Evolutionary conservation across 305 asterid genomes (phyloP), one percentile per base, ranked within the genome.

Genomic region (Lippia alba): DNA sequence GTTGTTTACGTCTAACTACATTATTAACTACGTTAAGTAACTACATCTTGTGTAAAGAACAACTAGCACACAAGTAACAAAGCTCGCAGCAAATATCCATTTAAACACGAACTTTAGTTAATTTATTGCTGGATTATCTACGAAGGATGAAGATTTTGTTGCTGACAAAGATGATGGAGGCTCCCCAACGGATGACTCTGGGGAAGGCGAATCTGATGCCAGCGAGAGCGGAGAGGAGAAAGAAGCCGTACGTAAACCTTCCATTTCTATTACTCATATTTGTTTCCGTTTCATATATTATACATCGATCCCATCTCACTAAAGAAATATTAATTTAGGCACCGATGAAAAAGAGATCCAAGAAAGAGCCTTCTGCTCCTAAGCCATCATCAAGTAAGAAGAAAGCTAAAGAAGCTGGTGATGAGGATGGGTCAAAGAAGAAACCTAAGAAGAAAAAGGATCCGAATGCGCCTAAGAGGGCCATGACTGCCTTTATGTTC

Each of bases 131-230:
- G 67, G 46, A 34, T 6, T 61, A 34, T 53, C 50, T 64, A 61
- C 46, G 33, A 73, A 94, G 99, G 99, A 94, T 36, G 95, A 87
- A 69, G 98, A 94, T 80, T 91, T 91, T 79, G 91, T 91, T 71
- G 67, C 51, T 19, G 95, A 86, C 16, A 83, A 84, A 73, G 97
- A 92, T 62, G 98, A 92, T 59, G 94, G 77, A 64, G 99, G 98
- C 72, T 95, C 98, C 64, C 94, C 99, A 4, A 92, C 97, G 18
- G 99, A 94, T 85, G 97, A 92, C 80, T 95, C 98, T 49, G 98
- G 98, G 71, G 96, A 65, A 79, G 97, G 76, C 36, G 97, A 67
- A 40, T 90, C 98, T 72, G 97, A 95, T 82, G 99, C 74, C 70
- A 89, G 94, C 74, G 84, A 63, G 39, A 84, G 83, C 56, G 96